A percentile compares a stretch with the other conserved stretches of the same genome.
Evolutionary conservation across 129 eudicot genomes (phyloP).

Genomic region (Mikania micrantha): DNA sequence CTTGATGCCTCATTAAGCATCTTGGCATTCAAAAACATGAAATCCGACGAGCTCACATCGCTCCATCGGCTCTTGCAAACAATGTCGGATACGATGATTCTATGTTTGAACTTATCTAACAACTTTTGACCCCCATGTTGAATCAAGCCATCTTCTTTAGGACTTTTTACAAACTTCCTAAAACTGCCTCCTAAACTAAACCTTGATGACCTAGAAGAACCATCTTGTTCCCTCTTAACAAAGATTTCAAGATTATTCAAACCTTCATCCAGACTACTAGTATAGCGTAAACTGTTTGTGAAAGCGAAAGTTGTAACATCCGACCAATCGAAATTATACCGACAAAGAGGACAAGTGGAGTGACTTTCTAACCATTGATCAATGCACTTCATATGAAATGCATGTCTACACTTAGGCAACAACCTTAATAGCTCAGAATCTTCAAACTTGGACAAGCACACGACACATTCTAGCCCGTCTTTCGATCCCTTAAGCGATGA

Average conservation of each 20-base stretch:
- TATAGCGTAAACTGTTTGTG: constrained; percentile 40
- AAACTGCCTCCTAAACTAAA: constrained; percentile 33
- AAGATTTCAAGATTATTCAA: constrained; percentile 41
- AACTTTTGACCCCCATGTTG: constrained; percentile 28
- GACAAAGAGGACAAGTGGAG: constrained; percentile 58
- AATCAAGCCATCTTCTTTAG: constrained; percentile 36
- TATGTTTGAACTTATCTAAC: constrained; percentile 48
- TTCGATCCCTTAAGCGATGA: constrained; percentile 54
- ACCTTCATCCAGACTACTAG: constrained; percentile 32
- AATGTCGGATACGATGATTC: constrained; percentile 45
- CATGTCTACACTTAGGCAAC: constrained; percentile 59
- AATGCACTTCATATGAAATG: constrained; percentile 57
- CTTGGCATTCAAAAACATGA: constrained; percentile 46
- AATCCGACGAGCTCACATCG: constrained; percentile 47
- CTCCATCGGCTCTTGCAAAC: constrained; percentile 58
- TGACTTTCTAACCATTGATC: constrained; percentile 59
- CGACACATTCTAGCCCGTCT: constrained; percentile 59
- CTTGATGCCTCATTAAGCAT: constrained; percentile 44
- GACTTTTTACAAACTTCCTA: constrained; percentile 24
- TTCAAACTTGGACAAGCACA: constrained; percentile 52
- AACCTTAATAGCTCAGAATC: constrained; percentile 46
- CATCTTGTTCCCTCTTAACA: constrained; percentile 41
- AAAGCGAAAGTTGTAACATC: constrained; percentile 25
- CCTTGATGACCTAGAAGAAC: constrained; percentile 40
- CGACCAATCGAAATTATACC: constrained; percentile 29